These are phyloP conservation scores for Boletus speciosus DNA, from an alignment of 768 basidiomycete species.

Conservation along the genomic window DNA sequence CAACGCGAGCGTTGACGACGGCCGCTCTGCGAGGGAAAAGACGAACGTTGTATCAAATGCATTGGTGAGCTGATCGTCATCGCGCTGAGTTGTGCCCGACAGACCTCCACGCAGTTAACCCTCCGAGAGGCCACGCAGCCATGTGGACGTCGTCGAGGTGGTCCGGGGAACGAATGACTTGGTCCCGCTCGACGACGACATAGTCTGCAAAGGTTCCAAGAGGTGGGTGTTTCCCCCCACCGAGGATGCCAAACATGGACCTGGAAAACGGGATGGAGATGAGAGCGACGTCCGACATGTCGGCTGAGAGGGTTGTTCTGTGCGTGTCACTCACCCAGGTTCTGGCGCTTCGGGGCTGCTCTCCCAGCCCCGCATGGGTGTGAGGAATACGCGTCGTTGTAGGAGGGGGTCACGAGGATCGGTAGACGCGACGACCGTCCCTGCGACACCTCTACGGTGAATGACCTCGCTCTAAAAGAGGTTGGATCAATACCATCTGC, in stretches of 20 bases:
- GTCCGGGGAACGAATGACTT: constrained; percentile 60
- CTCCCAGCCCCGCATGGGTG: constrained; percentile 76
- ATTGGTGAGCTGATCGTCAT: background rate
- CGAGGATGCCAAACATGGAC: constrained; percentile 62
- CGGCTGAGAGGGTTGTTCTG: background rate
- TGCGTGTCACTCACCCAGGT: constrained; percentile 41
- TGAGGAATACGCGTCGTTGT: constrained; percentile 67
- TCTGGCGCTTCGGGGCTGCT: constrained; percentile 63
- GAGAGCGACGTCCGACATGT: background rate
- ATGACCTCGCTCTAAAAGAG: background rate
- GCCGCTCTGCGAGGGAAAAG: constrained; percentile 46
- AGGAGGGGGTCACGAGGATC: constrained; percentile 54
- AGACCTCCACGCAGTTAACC: constrained; percentile 83
- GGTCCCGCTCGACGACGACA: constrained; percentile 65
- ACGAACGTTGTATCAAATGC: background rate
- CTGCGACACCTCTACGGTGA: constrained; percentile 33
- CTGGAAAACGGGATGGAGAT: background rate
- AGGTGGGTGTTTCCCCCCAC: constrained; percentile 49
- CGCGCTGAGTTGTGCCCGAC: constrained; percentile 4
- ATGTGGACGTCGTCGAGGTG: constrained; percentile 67
- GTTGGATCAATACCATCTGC: constrained; percentile 4
- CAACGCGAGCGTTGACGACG: constrained; percentile 60
- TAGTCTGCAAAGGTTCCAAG: constrained; percentile 78
- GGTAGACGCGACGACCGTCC: constrained; percentile 57
- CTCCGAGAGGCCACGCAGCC: constrained; percentile 76